Percentiles rank a stretch among this genome's conserved stretches.
phyloP scores from a whole-genome alignment of 208 protist genomes.

The Porcisia deanei region DNA sequence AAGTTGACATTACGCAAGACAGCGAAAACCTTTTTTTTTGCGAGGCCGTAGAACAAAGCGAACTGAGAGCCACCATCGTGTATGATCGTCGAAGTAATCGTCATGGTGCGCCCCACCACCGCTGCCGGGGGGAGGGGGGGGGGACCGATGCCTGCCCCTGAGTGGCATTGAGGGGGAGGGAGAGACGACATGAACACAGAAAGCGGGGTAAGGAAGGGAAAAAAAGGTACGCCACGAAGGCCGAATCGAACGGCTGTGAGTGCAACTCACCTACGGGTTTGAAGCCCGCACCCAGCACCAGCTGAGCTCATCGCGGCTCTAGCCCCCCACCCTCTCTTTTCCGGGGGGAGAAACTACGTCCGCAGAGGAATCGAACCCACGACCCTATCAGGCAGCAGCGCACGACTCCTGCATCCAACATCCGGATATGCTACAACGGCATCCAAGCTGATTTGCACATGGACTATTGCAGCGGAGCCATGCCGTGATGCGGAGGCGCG shows the following conservation, averaged over 20 bases:
- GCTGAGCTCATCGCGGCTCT: conserved; percentile 87
- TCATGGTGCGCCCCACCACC: too few species aligned
- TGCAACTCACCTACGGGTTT: conserved; percentile 93
- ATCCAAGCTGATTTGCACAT: not conserved
- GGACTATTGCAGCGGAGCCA: not conserved
- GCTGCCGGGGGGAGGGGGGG: too few species aligned
- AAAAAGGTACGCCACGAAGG: conserved; percentile 84
- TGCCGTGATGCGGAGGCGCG: not conserved
- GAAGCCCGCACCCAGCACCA: conserved; percentile 93
- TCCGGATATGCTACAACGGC: not conserved
- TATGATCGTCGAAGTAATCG: not conserved
- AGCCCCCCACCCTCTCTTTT: conserved; percentile 19
- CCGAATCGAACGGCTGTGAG: conserved; percentile 94
- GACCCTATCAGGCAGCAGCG: not conserved
- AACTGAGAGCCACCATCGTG: not conserved
- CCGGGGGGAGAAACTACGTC: not conserved
- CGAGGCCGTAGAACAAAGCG: not conserved
- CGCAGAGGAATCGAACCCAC: conserved; percentile 33
- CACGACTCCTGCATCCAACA: not conserved
- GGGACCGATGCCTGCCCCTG: too few species aligned
- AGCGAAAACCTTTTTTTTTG: not conserved
- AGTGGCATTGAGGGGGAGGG: not conserved
- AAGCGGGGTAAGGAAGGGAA: conserved; percentile 1
- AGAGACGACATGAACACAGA: not conserved
- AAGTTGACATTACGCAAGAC: not conserved